Percentiles rank a stretch among this genome's conserved stretches.
These are phyloP conservation scores for Achaetomiella virescens DNA, from an alignment of 495 filamentous ascomycete species.

Conservation along the genomic window DNA sequence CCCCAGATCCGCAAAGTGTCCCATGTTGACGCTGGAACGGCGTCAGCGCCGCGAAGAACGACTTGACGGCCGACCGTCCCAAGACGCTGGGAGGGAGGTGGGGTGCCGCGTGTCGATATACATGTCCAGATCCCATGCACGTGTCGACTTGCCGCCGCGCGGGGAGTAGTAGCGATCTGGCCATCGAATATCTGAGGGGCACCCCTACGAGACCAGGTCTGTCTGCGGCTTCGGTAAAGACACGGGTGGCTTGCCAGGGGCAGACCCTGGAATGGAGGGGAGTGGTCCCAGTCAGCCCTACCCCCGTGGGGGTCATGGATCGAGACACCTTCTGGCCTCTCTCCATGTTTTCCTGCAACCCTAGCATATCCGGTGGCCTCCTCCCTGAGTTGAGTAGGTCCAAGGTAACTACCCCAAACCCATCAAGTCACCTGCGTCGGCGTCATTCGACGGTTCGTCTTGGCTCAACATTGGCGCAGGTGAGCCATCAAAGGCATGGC, in stretches of 20 bases:
- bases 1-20: conserved; percentile 8
- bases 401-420: too few relatives aligned
- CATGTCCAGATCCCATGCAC: not conserved
- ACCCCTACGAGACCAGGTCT: not conserved
- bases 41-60: not conserved
- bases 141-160: not conserved
- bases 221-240: conserved; percentile 6
- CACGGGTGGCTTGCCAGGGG: conserved; percentile 1
- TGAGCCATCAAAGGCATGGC: not conserved
- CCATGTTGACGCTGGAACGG: conserved; percentile 11
- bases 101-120: conserved; percentile 6
- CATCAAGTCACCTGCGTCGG: too few relatives aligned
- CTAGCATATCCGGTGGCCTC: too few relatives aligned
- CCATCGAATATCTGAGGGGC: not conserved
- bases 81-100: not conserved
- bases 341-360: too few relatives aligned
- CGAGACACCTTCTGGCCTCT: too few relatives aligned
- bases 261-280: not conserved
- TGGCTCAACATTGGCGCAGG: not conserved
- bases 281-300: not conserved
- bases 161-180: not conserved
- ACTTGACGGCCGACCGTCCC: not conserved
- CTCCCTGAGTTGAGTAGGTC: too few relatives aligned
- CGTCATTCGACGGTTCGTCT: not conserved
- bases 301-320: conserved; percentile 3